Evolutionary conservation across 495 filamentous ascomycete species (phyloP).

Genomic region (Neurospora tetrasperma): DNA sequence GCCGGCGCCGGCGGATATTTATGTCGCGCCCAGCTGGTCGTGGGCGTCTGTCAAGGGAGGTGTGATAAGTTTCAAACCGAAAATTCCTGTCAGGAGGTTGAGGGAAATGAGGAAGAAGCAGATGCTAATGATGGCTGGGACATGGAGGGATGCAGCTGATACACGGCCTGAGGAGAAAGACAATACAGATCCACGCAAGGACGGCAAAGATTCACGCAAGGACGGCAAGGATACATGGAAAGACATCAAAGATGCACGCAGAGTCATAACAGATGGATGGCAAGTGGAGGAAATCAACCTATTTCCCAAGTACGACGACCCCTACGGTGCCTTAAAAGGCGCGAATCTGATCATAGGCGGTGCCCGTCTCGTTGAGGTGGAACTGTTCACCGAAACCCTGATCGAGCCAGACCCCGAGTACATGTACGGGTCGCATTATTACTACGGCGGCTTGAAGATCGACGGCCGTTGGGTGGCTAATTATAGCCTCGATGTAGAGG

Average conservation of each 20-base stretch:
- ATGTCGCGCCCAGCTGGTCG: neutral
- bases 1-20: neutral
- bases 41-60: neutral
- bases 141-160: too few relatives aligned
- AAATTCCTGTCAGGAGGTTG: neutral
- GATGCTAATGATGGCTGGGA: too few relatives aligned
- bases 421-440: rapidly evolving
- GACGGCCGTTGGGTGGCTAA: neutral
- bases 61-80: neutral
- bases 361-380: neutral
- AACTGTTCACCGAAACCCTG: neutral
- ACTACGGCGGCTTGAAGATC: neutral
- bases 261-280: neutral
- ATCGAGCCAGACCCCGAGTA: neutral
- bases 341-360: neutral
- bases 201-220: neutral
- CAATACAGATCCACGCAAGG: too few relatives aligned
- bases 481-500: neutral
- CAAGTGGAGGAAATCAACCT: neutral
- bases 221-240: too few relatives aligned
- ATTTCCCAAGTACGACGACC: neutral
- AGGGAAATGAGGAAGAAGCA: neutral
- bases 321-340: neutral
- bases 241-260: neutral
- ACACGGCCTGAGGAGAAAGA: too few relatives aligned